Conservation (phyloP, 2,329 filamentous ascomycete genomes). For the Colletotrichum aenigma region DNA sequence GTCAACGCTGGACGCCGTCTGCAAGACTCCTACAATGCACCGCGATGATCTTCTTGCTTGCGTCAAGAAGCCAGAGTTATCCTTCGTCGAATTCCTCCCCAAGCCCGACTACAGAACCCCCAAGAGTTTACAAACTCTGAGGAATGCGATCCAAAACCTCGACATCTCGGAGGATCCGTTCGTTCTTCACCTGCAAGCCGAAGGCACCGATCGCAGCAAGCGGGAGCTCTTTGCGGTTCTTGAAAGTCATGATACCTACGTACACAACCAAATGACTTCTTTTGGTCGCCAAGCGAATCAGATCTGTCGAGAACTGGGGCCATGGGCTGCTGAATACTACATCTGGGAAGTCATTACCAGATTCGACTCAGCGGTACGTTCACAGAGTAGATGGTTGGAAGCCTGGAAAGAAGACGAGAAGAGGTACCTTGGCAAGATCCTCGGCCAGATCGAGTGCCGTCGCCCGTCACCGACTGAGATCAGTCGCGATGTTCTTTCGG, state of each 20-base stretch:
- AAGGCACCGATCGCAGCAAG: conserved; percentile 44
- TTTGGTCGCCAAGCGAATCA: conserved; percentile 55
- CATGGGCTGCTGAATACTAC: conserved; percentile 73
- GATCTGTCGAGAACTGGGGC: conserved; percentile 64
- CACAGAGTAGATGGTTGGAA: conserved; percentile 33
- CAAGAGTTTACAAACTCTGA: conserved; percentile 48
- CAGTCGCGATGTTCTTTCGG: conserved; percentile 44
- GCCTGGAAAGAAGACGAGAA: conserved; percentile 56
- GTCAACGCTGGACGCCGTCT: conserved; percentile 70
- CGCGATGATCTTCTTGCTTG: conserved; percentile 71
- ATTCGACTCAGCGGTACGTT: conserved; percentile 27
- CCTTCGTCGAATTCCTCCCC: conserved; percentile 34
- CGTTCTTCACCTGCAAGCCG: conserved; percentile 49
- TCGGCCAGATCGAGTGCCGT: conserved; percentile 40
- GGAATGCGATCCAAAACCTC: conserved; percentile 43
- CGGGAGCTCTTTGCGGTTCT: conserved; percentile 42
- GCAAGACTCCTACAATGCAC: conserved; percentile 70
- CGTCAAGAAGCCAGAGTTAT: conserved; percentile 69
- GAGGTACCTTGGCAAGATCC: conserved; percentile 54
- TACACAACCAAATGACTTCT: conserved; percentile 58
- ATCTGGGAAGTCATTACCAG: conserved; percentile 53
- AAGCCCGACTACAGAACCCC: conserved; percentile 25
- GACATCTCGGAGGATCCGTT: conserved; percentile 67
- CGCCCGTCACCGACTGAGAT: conserved; percentile 22
- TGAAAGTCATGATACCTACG: conserved; percentile 52